These are phyloP conservation scores for Auricularia sp. DNA, from an alignment of 768 basidiomycete species.

Conservation along the genomic window DNA sequence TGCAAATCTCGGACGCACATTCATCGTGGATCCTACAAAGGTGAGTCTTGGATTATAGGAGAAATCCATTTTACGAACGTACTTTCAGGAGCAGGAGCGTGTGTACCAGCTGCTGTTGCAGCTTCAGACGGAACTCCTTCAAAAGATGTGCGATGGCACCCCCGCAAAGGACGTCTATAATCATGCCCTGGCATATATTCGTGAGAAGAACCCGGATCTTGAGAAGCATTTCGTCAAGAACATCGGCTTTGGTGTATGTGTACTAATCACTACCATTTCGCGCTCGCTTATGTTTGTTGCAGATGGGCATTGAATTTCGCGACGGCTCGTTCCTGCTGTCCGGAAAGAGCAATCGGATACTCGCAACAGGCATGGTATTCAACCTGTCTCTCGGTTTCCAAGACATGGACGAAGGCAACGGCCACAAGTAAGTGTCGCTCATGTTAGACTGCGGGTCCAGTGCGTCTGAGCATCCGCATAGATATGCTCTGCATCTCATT, in stretches of 20 bases:
- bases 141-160: constrained; percentile 70
- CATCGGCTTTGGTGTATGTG: constrained; percentile 76
- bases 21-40: constrained; percentile 88
- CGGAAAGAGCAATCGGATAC: constrained; percentile 59
- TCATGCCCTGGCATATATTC: constrained; percentile 57
- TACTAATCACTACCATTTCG: neutral
- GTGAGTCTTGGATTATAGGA: constrained; percentile 29
- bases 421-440: constrained; percentile 56
- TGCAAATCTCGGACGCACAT: constrained; percentile 84
- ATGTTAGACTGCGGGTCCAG: neutral
- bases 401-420: constrained; percentile 64
- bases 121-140: constrained; percentile 66
- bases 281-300: neutral
- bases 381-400: constrained; percentile 79
- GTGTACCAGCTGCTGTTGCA: constrained; percentile 72
- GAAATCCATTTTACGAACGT: neutral
- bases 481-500: constrained; percentile 79
- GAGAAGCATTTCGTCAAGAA: constrained; percentile 82
- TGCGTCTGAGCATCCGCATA: constrained; percentile 19
- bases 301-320: constrained; percentile 96
- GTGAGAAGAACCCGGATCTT: constrained; percentile 70
- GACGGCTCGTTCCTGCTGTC: constrained; percentile 79
- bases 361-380: constrained; percentile 78
- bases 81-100: constrained; percentile 74
- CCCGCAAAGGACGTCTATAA: constrained; percentile 74